Percentiles rank a stretch among this genome's conserved stretches.
These are phyloP conservation scores for Exophiala sp. DNA, from an alignment of 2,329 filamentous ascomycete species.

Conservation along the genomic window DNA sequence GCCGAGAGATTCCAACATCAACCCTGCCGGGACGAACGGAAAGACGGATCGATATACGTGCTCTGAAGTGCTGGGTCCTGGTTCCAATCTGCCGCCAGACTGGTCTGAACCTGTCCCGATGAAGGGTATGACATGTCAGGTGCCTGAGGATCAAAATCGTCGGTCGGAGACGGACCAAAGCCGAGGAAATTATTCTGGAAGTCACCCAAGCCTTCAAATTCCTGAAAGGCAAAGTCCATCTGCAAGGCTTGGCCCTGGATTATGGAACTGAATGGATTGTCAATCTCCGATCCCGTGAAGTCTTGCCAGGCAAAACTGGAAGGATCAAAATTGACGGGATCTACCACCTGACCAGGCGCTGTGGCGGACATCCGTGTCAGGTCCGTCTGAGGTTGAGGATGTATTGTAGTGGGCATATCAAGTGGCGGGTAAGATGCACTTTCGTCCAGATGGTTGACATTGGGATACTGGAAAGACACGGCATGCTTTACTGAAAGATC, in stretches of 20 bases:
- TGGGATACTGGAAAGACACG: not conserved
- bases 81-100: no score
- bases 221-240: constrained; percentile 19
- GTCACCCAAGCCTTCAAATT: constrained; percentile 9
- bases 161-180: constrained; percentile 7
- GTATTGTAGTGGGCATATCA: no score
- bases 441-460: no score
- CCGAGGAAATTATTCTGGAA: constrained; percentile 8
- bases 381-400: no score
- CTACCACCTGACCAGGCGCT: not conserved
- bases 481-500: not conserved
- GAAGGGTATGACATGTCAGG: no score
- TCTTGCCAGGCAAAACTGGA: constrained; percentile 3
- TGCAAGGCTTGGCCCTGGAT: constrained; percentile 18
- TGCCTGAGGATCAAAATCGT: not conserved
- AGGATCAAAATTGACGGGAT: not conserved
- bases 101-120: no score
- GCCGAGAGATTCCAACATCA: no score
- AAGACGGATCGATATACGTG: no score
- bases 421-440: no score
- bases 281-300: constrained; percentile 4
- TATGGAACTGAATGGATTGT: constrained; percentile 13
- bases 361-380: no score
- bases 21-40: no score
- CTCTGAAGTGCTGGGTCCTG: no score